A percentile compares a stretch with the other conserved stretches of the same genome.
Evolutionary conservation across 2,329 filamentous ascomycete species (phyloP).

Genomic region (Seiridium cupressi): DNA sequence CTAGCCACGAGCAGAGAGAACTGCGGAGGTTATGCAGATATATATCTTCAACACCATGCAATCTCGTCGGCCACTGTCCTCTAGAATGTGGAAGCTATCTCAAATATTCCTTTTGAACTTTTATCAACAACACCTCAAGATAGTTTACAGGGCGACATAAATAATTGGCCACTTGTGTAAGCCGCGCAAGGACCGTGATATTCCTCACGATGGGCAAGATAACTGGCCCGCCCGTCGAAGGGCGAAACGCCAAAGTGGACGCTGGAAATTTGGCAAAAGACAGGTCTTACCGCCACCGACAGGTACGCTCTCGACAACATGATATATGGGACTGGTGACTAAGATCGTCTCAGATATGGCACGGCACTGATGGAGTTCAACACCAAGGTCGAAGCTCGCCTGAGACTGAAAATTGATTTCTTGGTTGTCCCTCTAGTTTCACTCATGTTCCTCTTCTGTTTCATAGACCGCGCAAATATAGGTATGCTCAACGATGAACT

Average conservation of each 20-base stretch:
- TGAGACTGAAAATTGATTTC: constrained; percentile 61
- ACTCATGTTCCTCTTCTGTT: constrained; percentile 68
- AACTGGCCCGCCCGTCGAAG: not conserved
- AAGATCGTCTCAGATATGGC: constrained; percentile 37
- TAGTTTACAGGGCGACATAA: too few relatives aligned
- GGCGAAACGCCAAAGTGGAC: not conserved
- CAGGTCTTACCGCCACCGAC: constrained; percentile 44
- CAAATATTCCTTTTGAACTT: too few relatives aligned
- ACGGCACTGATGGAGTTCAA: constrained; percentile 53
- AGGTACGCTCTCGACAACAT: constrained; percentile 24
- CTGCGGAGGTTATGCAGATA: not conserved
- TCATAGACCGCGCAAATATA: constrained; percentile 69
- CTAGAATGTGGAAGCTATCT: too few relatives aligned
- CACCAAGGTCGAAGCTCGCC: constrained; percentile 50
- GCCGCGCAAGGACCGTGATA: too few relatives aligned
- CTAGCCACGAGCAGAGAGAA: not conserved
- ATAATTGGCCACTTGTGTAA: too few relatives aligned
- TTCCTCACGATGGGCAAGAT: not conserved
- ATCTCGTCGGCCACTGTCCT: too few relatives aligned
- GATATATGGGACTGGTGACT: not conserved
- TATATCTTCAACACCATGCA: not conserved
- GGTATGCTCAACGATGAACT: constrained; percentile 36
- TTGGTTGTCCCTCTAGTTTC: constrained; percentile 62
- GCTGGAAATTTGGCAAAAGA: not conserved
- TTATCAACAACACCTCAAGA: too few relatives aligned